Evolutionary conservation across 164 flowering plant genomes (phyloP), one percentile per base, ranked within the genome.

Genomic region (Aristolochia fimbriata): DNA sequence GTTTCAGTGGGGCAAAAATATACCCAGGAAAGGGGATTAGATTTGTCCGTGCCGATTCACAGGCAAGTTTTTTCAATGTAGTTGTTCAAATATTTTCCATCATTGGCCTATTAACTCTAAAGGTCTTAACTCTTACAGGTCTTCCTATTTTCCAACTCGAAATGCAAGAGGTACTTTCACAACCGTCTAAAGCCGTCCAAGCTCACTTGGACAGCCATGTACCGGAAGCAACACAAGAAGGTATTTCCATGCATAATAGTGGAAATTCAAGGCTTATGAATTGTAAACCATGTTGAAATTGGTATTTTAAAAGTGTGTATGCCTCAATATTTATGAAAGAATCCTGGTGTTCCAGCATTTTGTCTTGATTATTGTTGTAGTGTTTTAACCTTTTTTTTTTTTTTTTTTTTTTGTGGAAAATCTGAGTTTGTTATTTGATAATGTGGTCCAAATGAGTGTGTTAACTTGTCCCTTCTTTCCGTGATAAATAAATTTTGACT

Each of bases 81-180:
- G 6, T 15, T 12, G 41, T 24, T 30, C 41, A n/a, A n/a, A 13
- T 55, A 22, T 55, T 27, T 27, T 37, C 8, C 8, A 37, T 37
- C 12, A 10, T 49, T 49, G 0, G 24, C 56, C 22, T 15, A 53
- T 53, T 57, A 22, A 53, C 15, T 14, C 56, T 22, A 53, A 53
- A 17, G 20, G 6, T 59, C 45, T 6, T 52, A 14, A 12, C n/a
- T 59, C 31, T 47, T 43, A 16, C 31, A 74, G 75, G 78, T 74
- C 14, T 74, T 88, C 66, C 80, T 85, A 13, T 88, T 87, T 62
- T 76, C 80, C 23, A 88, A 88, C 59, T 88, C 87, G 6, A 85
- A 88, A 77, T 88, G 96, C 79, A 88, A 85, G 77, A 76, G 84
- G 70, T 85, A 87, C 71, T 87, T 87, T 77, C 91, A 85, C 81